phyloP scores from a whole-genome alignment of 2,329 filamentous ascomycete species.

The Epichloe elymi region DNA sequence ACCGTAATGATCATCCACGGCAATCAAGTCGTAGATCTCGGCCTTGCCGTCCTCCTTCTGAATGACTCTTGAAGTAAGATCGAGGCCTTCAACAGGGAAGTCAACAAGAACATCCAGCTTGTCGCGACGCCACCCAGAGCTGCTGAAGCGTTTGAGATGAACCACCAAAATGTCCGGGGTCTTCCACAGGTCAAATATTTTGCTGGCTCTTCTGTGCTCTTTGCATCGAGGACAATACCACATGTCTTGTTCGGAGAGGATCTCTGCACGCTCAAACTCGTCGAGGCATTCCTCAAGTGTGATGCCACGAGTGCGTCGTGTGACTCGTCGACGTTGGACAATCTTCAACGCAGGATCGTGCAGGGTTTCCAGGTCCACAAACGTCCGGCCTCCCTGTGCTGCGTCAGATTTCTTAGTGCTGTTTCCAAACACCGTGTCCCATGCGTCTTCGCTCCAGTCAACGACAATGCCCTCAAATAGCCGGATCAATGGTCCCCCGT shows the following conservation, averaged over 20 bases:
- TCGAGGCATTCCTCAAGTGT: slow-evolving; percentile 81
- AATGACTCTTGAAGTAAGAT: slow-evolving; percentile 68
- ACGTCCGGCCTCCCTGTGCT: slow-evolving; percentile 47
- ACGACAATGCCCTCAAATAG: slow-evolving; percentile 76
- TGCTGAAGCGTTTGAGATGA: slow-evolving; percentile 91
- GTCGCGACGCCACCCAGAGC: slow-evolving; percentile 66
- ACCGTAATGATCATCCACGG: slow-evolving; percentile 90
- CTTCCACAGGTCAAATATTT: slow-evolving; percentile 96
- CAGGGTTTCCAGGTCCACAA: slow-evolving; percentile 35
- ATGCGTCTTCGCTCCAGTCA: slow-evolving; percentile 66
- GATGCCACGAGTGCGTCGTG: slow-evolving; percentile 47
- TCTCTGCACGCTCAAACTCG: slow-evolving; percentile 88
- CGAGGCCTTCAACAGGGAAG: slow-evolving; percentile 78
- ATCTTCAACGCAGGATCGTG: slow-evolving; percentile 53
- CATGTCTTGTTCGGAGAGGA: slow-evolving; percentile 86
- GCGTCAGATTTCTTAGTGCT: slow-evolving; percentile 21
- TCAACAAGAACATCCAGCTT: slow-evolving; percentile 87
- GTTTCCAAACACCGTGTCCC: slow-evolving; percentile 56
- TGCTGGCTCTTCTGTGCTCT: slow-evolving; percentile 79
- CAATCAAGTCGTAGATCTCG: slow-evolving; percentile 84
- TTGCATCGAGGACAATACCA: slow-evolving; percentile 98
- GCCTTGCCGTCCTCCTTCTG: slow-evolving; percentile 69
- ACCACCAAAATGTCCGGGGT: slow-evolving; percentile 89
- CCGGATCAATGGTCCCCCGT: slow-evolving; percentile 56
- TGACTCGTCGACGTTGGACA: slow-evolving; percentile 50